A percentile compares a stretch with the other conserved stretches of the same genome.
Conservation (phyloP, 1,284 basidiomycete genomes). For the Xanthoconium separans region DNA sequence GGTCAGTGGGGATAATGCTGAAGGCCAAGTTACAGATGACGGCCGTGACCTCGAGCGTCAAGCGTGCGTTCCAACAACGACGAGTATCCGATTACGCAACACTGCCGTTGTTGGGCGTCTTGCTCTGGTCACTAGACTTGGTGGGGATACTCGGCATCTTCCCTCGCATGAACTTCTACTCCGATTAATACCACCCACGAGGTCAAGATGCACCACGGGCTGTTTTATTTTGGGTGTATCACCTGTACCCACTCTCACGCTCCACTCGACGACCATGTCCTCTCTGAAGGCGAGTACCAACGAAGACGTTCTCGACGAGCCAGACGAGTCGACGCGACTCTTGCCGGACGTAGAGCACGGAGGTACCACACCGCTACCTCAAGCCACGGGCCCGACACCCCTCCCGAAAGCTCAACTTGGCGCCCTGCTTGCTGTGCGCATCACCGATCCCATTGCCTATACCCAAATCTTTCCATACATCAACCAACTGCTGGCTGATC, state of each 20-base stretch:
- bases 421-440: constrained; percentile 37
- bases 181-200: too few species aligned
- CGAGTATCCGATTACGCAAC: too few species aligned
- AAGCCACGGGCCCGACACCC: not conserved
- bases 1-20: too few species aligned
- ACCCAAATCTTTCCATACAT: constrained; percentile 61
- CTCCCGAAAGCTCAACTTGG: constrained; percentile 18
- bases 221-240: too few species aligned
- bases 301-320: not conserved
- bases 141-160: too few species aligned
- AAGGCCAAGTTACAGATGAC: too few species aligned
- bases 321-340: constrained; percentile 13
- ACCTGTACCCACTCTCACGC: not conserved
- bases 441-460: constrained; percentile 61
- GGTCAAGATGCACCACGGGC: too few species aligned
- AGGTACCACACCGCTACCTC: not conserved
- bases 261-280: not conserved
- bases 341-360: not conserved
- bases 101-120: too few species aligned
- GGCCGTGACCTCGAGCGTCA: too few species aligned
- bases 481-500: constrained; percentile 59
- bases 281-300: not conserved
- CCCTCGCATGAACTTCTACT: too few species aligned
- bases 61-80: too few species aligned
- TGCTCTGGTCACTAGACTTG: too few species aligned